Conservation (phyloP, 495 filamentous ascomycete species). For the Penicillium pulvis region DNA sequence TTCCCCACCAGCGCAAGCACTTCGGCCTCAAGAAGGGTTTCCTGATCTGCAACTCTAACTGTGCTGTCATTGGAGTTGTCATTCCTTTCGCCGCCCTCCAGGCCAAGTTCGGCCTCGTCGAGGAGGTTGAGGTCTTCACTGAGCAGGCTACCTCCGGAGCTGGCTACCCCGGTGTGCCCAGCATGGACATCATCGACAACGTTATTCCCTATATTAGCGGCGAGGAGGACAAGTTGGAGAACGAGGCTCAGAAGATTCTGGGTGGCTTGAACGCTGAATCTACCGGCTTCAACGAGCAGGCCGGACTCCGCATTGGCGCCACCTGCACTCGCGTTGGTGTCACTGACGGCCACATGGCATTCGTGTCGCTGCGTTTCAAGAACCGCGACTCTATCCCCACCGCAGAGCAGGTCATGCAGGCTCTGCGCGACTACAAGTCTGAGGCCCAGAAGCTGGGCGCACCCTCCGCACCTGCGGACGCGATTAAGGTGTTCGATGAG, state of each 20-base stretch:
- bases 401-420: constrained; percentile 68
- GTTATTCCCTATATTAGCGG: constrained; percentile 85
- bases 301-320: constrained; percentile 67
- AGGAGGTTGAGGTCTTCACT: constrained; percentile 79
- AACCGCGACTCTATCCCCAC: constrained; percentile 52
- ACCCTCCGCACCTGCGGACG: constrained; percentile 70
- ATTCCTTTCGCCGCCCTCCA: constrained; percentile 86
- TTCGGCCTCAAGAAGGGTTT: constrained; percentile 74
- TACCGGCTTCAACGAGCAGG: constrained; percentile 66
- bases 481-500: constrained; percentile 80
- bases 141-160: constrained; percentile 85
- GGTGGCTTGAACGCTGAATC: constrained; percentile 64
- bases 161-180: constrained; percentile 85
- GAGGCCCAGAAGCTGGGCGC: constrained; percentile 75
- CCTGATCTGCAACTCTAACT: constrained; percentile 88
- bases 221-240: constrained; percentile 87
- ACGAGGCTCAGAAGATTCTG: constrained; percentile 84
- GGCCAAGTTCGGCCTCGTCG: constrained; percentile 72
- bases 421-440: constrained; percentile 70
- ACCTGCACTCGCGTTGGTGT: constrained; percentile 84
- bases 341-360: constrained; percentile 82
- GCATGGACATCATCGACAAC: constrained; percentile 75
- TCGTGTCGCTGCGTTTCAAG: constrained; percentile 74
- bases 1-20: constrained; percentile 71
- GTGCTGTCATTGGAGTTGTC: constrained; percentile 84